Evolutionary conservation across 352 stramenopile genomes (phyloP), one percentile per base, ranked within the genome.

Genomic region (Phytophthora melonis): DNA sequence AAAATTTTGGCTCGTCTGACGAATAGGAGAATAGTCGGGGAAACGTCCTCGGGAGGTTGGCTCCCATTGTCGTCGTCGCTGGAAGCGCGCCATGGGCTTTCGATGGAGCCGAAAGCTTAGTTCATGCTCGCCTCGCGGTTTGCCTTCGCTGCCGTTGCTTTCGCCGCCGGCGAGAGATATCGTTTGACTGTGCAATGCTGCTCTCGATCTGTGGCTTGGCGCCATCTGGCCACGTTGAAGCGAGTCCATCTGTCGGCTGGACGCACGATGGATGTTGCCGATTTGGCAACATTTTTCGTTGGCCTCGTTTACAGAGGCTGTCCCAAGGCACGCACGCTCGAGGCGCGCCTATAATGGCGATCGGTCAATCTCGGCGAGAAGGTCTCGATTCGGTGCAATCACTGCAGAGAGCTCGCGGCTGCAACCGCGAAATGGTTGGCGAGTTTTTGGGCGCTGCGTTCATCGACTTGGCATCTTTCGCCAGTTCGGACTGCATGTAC

Each of bases 311-410:
- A 70, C 68, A 30, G 1, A 66, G 68, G 55, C 68, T 75, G 68
- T 75, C 68, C 47, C 47, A 55, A n/a, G 9, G 56, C 67, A 63
- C 68, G 68, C 68, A 74, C 68, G 66, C 66, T 23, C 21, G 18
- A 10, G 36, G 52, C 14, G 41, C 59, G 52, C 67, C 67, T 74
- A 74, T 74, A 69, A 60, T 56, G 57, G 43, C 64, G 63, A 66
- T 67, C 32, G 13, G 41, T 55, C 63, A 54, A 70, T 11, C 58
- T 27, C 41, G 25, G 16, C 55, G 23, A 34, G 36, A 8, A 8
- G 30, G 30, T 61, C 59, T 61, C 63, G 53, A 69, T 54, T 21
- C 39, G 63, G 57, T 43, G 36, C 10, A 43, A 16, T 43, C 16
- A 11, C 36, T 13, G 41, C 56, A 57, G n/a, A 63, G 53, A 41